Percentiles rank a stretch among this genome's conserved stretches.
phyloP scores from a whole-genome alignment of 2,329 filamentous ascomycete genomes.

The Teratosphaeria destructans region DNA sequence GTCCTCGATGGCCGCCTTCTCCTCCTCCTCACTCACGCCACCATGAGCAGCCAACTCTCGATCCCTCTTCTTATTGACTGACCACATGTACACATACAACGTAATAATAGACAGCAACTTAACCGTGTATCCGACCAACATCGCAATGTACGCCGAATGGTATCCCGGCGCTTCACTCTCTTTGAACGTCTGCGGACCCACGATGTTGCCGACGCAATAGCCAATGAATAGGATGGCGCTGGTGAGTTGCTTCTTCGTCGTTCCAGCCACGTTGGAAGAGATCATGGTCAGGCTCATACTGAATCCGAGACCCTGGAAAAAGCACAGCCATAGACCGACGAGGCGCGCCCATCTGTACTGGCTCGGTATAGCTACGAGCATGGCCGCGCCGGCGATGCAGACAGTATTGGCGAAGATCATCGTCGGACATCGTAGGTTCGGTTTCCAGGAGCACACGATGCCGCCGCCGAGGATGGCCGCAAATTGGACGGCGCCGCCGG shows the following conservation, averaged over 20 bases:
- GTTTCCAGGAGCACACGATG: slow-evolving; percentile 42
- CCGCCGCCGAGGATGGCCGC: slow-evolving; percentile 42
- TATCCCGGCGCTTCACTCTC: slow-evolving; percentile 40
- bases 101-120: slow-evolving; percentile 42
- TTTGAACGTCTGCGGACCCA: slow-evolving; percentile 46
- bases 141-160: slow-evolving; percentile 42
- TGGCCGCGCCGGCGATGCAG: slow-evolving; percentile 43
- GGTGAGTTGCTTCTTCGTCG: slow-evolving; percentile 46
- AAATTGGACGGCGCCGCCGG: slow-evolving; percentile 49
- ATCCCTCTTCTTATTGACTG: slow-evolving; percentile 45
- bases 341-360: slow-evolving; percentile 47
- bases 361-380: slow-evolving; percentile 43
- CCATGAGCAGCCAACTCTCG: slow-evolving; percentile 30
- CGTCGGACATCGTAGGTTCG: slow-evolving; percentile 42
- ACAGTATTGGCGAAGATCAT: slow-evolving; percentile 48
- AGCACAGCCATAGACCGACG: slow-evolving; percentile 48
- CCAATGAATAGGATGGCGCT: slow-evolving; percentile 42
- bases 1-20: slow-evolving; percentile 42
- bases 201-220: slow-evolving; percentile 40
- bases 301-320: slow-evolving; percentile 45
- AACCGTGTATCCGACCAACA: slow-evolving; percentile 46
- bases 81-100: slow-evolving; percentile 47
- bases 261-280: slow-evolving; percentile 44
- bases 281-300: slow-evolving; percentile 45
- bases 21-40: slow-evolving; percentile 30